A percentile compares a stretch with the other conserved stretches of the same genome.
Evolutionary conservation across 768 basidiomycete species (phyloP).

Genomic region (Dacryopinax primogenitus): DNA sequence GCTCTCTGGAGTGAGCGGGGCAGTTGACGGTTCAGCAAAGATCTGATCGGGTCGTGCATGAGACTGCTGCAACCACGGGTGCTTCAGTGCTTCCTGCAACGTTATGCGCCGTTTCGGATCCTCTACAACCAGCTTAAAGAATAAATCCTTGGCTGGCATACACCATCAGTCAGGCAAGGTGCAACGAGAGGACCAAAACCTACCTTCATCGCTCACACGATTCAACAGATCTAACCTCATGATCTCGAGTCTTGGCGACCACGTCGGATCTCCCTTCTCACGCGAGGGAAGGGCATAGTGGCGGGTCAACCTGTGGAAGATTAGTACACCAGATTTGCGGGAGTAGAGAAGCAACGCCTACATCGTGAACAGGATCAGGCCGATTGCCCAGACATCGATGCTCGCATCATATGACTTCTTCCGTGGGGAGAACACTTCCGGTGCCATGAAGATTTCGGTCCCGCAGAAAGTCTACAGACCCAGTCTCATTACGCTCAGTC

Average conservation of each 20-base stretch:
- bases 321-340: no score
- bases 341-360: constrained; percentile 26
- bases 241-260: background rate
- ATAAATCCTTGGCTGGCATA: background rate
- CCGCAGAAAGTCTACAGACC: constrained; percentile 75
- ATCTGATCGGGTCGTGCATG: background rate
- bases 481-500: constrained; percentile 10
- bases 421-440: constrained; percentile 61
- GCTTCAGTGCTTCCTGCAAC: background rate
- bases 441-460: constrained; percentile 86
- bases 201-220: background rate
- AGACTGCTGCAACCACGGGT: background rate
- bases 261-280: background rate
- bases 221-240: background rate
- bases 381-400: constrained; percentile 94
- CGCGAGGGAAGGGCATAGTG: background rate
- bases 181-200: background rate
- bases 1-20: background rate
- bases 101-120: background rate
- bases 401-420: constrained; percentile 67
- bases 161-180: background rate
- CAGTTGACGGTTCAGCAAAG: background rate
- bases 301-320: background rate
- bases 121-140: background rate
- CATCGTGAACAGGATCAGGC: constrained; percentile 90